Evolutionary conservation across 2,329 filamentous ascomycete species (phyloP).

Genomic region (Colletotrichum sp.): DNA sequence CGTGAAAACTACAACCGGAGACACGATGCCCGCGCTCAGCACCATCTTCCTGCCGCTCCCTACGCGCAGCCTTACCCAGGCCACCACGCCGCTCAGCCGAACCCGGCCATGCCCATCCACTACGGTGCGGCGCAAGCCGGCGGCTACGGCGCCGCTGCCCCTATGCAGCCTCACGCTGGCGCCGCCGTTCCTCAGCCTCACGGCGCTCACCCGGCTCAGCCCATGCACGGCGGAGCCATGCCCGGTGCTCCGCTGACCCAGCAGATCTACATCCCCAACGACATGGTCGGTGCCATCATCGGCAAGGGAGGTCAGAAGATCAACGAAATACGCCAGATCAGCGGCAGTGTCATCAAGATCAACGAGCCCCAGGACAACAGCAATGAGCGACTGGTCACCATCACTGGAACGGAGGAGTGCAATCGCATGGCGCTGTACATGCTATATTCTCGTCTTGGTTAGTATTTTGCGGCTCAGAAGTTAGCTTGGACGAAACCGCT

Average conservation of each 20-base stretch:
- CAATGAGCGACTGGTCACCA: conserved; percentile 96
- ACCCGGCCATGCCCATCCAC: conserved; percentile 72
- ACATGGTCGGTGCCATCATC: conserved; percentile 99
- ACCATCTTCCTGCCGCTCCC: conserved; percentile 74
- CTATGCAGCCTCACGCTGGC: conserved; percentile 75
- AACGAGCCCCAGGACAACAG: conserved; percentile 99
- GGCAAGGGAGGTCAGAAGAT: conserved; percentile 99
- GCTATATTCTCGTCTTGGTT: conserved; percentile 96
- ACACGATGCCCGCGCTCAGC: conserved; percentile 67
- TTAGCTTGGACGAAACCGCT: conserved; percentile 21
- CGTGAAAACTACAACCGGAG: conserved; percentile 82
- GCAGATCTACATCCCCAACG: conserved; percentile 98
- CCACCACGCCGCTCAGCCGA: conserved; percentile 67
- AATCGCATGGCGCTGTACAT: conserved; percentile 99
- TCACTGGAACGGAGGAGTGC: conserved; percentile 96
- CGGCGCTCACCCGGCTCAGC: conserved; percentile 65
- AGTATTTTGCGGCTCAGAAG: conserved; percentile 35
- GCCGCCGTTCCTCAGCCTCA: conserved; percentile 61
- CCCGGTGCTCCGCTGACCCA: conserved; percentile 89
- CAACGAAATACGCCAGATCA: conserved; percentile 97
- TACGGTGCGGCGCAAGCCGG: conserved; percentile 72
- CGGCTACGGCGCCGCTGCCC: conserved; percentile 80
- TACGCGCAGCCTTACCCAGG: conserved; percentile 77
- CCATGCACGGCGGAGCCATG: conserved; percentile 68
- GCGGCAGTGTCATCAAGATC: conserved; percentile 99